Percentiles rank a stretch among this genome's conserved stretches.
Conservation (phyloP, 108 stramenopile species). For the Fragilariopsis cylindrus region DNA sequence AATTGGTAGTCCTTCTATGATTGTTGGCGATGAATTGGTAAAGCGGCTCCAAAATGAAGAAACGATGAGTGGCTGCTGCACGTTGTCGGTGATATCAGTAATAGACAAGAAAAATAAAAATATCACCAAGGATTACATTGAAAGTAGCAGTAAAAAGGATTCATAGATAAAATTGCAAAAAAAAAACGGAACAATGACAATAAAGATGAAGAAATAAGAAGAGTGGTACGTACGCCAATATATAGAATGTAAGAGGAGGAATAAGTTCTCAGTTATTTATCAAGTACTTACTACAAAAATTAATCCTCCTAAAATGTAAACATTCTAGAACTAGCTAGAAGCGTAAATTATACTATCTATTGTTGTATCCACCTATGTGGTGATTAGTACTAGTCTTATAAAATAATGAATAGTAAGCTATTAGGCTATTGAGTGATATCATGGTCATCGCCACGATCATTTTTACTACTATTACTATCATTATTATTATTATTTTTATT, state of each 20-base stretch:
- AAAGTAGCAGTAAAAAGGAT: neutral
- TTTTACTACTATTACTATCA: too few species aligned
- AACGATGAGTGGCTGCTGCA: neutral
- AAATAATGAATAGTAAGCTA: neutral
- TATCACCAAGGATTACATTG: neutral
- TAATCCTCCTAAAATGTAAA: too few species aligned
- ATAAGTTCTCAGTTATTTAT: too few species aligned
- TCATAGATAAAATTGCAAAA: neutral
- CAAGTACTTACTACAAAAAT: too few species aligned
- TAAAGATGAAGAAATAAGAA: too few species aligned
- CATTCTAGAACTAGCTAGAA: too few species aligned
- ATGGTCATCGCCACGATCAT: neutral
- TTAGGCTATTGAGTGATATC: neutral
- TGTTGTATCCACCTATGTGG: too few species aligned
- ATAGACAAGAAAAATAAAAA: neutral
- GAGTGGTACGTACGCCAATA: too few species aligned
- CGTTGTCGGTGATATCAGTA: neutral
- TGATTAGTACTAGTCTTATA: neutral
- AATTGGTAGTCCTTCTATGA: conserved; percentile 5
- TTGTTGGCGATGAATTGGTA: conserved; percentile 6
- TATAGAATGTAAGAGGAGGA: too few species aligned
- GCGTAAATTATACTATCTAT: too few species aligned
- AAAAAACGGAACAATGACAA: too few species aligned
- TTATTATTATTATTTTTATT: neutral
- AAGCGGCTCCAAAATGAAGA: neutral